Evolutionary conservation across 1,139 yeast species (phyloP), one percentile per base, ranked within the genome.

Genomic region (Taiozyma sp.): DNA sequence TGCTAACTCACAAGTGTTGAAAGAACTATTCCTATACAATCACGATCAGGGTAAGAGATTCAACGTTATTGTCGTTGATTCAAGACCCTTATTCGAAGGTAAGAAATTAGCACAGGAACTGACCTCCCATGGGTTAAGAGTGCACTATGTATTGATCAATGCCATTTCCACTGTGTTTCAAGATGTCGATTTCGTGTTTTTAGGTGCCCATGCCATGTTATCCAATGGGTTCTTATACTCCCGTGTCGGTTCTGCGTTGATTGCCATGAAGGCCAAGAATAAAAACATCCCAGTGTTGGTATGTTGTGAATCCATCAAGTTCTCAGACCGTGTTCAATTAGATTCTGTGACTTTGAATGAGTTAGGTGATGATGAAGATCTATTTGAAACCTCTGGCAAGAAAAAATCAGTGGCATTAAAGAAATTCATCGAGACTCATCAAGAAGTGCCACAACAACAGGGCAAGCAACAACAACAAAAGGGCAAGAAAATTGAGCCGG

Each of bases 141-240:
- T 83, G 43, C 82, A 86, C 48, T 95, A 93, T 65, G 89, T 87
- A 34, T 72, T 91, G 58, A 81, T 93, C 55, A 86, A 85, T 50
- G 87, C 96, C 10, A 75, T 95, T 48, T 81, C 93, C 6, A 82
- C 95, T 13, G 85, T 91, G 12, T 77, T 92, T 57, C 81, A 84
- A 57, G 45, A 46, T 58, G 95, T 93, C 29, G 95, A 93, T 61
- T 87, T 88, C 58, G 96, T 93, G 7, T 87, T 95, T 67, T 74
- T 95, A 43, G 99, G 99, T 12, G 99, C 99, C 0, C 98, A 93
- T 66, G 96, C 98, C 39, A 92, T 95, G 89, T 76, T 93, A 53
- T 90, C 97, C 14, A 95, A 95, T 65, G 99, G 99, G 1, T 82
- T 92, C 66, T 76, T 95, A 53, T 91, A 89, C 66, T 87, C 97